Conservation (phyloP, 257 asterid species). For the Phtheirospermum japonicum region DNA sequence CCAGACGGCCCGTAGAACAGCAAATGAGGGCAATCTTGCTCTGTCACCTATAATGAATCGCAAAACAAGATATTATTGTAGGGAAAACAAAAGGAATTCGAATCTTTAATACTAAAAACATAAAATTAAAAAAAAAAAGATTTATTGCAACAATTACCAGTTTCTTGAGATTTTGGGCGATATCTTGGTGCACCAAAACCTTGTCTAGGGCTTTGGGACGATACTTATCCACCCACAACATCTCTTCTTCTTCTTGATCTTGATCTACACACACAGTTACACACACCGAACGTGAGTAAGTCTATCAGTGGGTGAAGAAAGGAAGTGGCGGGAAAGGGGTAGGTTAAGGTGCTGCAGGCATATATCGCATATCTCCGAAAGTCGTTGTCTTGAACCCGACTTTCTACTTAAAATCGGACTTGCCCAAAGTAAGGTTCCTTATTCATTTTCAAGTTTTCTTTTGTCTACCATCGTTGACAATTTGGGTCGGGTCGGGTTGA, state of each 20-base stretch:
- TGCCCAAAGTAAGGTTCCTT: too few relatives aligned
- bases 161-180: conserved; percentile 88
- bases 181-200: conserved; percentile 70
- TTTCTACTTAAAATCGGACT: too few relatives aligned
- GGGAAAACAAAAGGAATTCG: neutral
- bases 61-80: neutral
- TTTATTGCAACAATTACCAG: conserved; percentile 43
- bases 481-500: too few relatives aligned
- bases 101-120: conserved; percentile 10
- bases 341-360: conserved; percentile 22
- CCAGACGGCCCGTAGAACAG: conserved; percentile 96
- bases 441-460: too few relatives aligned
- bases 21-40: conserved; percentile 95
- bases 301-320: neutral
- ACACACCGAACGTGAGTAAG: conserved; percentile 15
- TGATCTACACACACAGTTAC: neutral
- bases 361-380: conserved; percentile 5
- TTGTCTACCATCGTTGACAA: too few relatives aligned
- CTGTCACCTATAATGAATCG: conserved; percentile 55
- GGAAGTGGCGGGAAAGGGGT: conserved; percentile 47
- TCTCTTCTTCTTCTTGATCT: conserved; percentile 30
- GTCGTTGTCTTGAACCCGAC: conserved; percentile 1
- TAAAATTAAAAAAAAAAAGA: neutral
- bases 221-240: conserved; percentile 98
- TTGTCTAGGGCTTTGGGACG: conserved; percentile 95